Evolutionary conservation across 179 eudicot species (phyloP).

Genomic region (Monotropa hypopitys): DNA sequence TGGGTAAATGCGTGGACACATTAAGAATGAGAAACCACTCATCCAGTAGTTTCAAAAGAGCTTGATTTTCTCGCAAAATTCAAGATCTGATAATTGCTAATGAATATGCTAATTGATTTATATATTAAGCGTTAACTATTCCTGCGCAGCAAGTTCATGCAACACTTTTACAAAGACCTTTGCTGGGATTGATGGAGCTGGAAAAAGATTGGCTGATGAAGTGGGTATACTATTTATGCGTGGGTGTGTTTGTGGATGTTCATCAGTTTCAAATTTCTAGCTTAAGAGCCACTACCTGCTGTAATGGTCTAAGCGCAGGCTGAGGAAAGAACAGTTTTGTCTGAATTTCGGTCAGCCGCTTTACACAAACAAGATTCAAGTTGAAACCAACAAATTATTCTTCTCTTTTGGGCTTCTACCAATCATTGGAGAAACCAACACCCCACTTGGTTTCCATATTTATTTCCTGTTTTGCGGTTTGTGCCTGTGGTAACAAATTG

Average conservation of each 20-base stretch:
- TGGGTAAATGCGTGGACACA: no score
- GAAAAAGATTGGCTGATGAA: constrained; percentile 89
- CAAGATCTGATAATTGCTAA: not conserved
- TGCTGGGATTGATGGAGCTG: constrained; percentile 89
- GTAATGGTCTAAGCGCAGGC: not conserved
- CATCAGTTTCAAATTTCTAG: not conserved
- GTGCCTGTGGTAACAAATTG: not conserved
- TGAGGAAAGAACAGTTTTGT: not conserved
- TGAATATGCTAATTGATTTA: not conserved
- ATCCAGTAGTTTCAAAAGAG: not conserved
- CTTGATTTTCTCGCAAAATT: not conserved
- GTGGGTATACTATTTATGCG: constrained; percentile 29
- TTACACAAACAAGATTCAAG: not conserved
- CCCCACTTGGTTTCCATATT: not conserved
- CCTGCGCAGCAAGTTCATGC: constrained; percentile 76
- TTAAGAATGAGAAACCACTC: no score
- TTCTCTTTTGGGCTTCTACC: not conserved
- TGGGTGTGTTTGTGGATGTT: not conserved
- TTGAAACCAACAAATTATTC: not conserved
- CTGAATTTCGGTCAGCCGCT: not conserved
- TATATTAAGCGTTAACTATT: not conserved
- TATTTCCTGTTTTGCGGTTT: not conserved
- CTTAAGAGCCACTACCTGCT: not conserved
- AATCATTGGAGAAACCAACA: not conserved
- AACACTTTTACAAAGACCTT: constrained; percentile 79